Evolutionary conservation across 257 asterid species (phyloP).

Genomic region (Solanum neorickii): DNA sequence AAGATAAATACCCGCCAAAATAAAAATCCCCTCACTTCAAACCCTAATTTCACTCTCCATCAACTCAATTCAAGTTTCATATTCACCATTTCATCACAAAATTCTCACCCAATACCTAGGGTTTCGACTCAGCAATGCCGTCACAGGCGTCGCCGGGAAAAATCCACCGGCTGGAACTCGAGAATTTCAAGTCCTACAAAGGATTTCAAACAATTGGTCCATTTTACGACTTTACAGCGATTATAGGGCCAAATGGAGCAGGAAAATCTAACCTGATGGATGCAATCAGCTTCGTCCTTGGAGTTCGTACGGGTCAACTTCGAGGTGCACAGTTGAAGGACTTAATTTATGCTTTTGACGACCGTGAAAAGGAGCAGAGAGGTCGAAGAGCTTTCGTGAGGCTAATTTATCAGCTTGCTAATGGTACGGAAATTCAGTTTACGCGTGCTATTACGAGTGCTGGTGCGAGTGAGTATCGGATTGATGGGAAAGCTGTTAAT

Average conservation of each 20-base stretch:
- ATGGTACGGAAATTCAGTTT: constrained; percentile 59
- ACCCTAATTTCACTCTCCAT: not conserved
- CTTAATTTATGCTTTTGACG: constrained; percentile 79
- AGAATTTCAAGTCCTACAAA: constrained; percentile 87
- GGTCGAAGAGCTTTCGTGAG: constrained; percentile 80
- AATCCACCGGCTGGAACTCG: constrained; percentile 77
- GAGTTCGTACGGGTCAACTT: constrained; percentile 94
- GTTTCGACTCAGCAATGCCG: constrained; percentile 24
- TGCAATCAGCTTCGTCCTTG: constrained; percentile 96
- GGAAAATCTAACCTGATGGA: constrained; percentile 97
- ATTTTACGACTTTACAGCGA: constrained; percentile 85
- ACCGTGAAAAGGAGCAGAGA: constrained; percentile 71
- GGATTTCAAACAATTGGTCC: constrained; percentile 88
- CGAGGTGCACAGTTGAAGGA: constrained; percentile 86
- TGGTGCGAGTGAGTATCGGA: constrained; percentile 81
- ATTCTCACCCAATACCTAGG: not conserved
- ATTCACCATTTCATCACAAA: not conserved
- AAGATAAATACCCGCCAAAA: not conserved
- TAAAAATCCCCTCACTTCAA: not conserved
- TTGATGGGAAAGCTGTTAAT: constrained; percentile 44
- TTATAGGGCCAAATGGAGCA: constrained; percentile 96
- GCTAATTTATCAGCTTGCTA: constrained; percentile 61
- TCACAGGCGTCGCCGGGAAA: constrained; percentile 47
- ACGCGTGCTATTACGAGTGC: constrained; percentile 73
- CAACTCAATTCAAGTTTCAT: not conserved